Evolutionary conservation across 495 filamentous ascomycete genomes (phyloP), one percentile per base, ranked within the genome.

Genomic region (Pseudevernia furfuracea): DNA sequence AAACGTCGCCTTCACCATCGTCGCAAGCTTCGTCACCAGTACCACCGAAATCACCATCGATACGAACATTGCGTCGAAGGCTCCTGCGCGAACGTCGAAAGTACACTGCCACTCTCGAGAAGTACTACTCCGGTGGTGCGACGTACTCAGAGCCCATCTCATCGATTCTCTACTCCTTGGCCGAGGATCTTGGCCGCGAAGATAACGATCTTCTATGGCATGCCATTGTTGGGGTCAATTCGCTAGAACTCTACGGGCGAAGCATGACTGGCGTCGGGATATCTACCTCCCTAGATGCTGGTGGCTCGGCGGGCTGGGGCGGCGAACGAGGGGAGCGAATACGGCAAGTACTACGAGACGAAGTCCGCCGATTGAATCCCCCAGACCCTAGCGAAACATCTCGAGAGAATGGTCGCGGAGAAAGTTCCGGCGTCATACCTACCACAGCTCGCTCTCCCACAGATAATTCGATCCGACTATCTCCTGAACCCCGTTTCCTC

Each of bases 141-240:
- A 93, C 92, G 28, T 96, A 96, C 72, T 91, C 92, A 4, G 95
- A 97, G 71, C 94, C 94, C 34, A 90, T 97, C 63, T 96, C 91
- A 0, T 92, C 90, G 1, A 84, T 98, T 71, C 78, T 98, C 65
- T 98, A 97, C 75, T 95, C 91, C 4, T 81, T 98, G 8, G 94
- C 92, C 23, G 96, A 92, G 3, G 94, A 97, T 68, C 84, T 97
- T 15, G 95, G 93, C 63, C 87, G 91, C 48, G 94, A 98, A 78
- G 93, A 97, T 71, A 97, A 97, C 69, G 92, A 98, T 69, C 78
- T 97, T 37, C 84, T 98, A 37, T 98, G 94, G 94, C 81, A 95
- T 56, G 83, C 91, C 14, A 96, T 97, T 67, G 89, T 97, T 30
- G 94, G 94, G 15, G 89, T 96, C 44, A 89, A 88, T 30, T 94